These are phyloP conservation scores for Mycena sanguinolenta DNA, from an alignment of 768 basidiomycete species.

Conservation along the genomic window DNA sequence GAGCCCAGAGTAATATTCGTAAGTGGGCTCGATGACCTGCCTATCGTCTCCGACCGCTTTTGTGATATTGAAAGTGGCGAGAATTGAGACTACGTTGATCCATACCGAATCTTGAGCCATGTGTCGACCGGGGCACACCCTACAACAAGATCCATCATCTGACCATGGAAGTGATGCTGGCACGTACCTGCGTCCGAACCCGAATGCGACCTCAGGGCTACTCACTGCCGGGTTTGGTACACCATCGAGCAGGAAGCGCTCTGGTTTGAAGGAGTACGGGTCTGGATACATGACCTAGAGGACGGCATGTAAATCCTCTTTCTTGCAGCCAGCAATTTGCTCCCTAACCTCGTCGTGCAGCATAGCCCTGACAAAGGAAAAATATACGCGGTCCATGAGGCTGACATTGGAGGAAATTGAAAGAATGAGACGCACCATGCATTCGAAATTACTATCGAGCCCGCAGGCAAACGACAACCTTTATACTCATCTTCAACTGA, in stretches of 20 bases:
- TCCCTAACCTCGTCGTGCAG: slow-evolving; percentile 27
- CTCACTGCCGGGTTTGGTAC: too few relatives aligned
- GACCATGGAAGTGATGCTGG: too few relatives aligned
- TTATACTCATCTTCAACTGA: slow-evolving; percentile 50
- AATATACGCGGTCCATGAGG: not conserved
- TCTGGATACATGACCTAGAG: slow-evolving; percentile 46
- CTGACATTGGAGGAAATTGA: too few relatives aligned
- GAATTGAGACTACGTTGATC: slow-evolving; percentile 40
- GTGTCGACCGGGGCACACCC: slow-evolving; percentile 39
- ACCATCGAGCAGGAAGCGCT: too few relatives aligned
- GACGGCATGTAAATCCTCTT: too few relatives aligned
- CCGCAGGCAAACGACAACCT: slow-evolving; percentile 52
- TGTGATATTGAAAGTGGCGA: slow-evolving; percentile 44
- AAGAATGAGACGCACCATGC: slow-evolving; percentile 34
- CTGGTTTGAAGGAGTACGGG: too few relatives aligned
- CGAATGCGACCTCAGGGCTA: too few relatives aligned
- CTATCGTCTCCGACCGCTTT: slow-evolving; percentile 42
- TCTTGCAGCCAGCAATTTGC: not conserved
- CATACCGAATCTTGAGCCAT: slow-evolving; percentile 43
- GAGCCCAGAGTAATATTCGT: slow-evolving; percentile 1
- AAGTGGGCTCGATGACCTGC: slow-evolving; percentile 30
- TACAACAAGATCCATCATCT: too few relatives aligned
- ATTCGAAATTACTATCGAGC: slow-evolving; percentile 44
- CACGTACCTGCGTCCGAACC: too few relatives aligned
- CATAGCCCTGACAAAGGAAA: slow-evolving; percentile 22